Evolutionary conservation across 2,329 filamentous ascomycete genomes (phyloP).

Genomic region (Lomentospora prolificans): DNA sequence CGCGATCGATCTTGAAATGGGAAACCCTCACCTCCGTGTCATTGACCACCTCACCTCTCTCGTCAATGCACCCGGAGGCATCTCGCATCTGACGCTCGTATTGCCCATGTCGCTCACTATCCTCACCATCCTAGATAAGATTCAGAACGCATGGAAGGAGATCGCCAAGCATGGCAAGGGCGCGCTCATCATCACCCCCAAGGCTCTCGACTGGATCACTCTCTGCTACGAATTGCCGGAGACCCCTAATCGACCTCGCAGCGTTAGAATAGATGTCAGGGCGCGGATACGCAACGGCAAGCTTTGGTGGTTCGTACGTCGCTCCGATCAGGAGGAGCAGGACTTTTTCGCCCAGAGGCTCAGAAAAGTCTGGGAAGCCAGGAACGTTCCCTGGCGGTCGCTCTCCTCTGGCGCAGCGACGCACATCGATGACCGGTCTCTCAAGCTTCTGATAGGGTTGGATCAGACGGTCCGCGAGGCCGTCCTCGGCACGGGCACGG

Average conservation of each 20-base stretch:
- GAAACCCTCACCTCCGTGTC: conserved; percentile 59
- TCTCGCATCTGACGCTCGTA: conserved; percentile 40
- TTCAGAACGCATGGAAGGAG: conserved; percentile 46
- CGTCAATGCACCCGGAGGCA: conserved; percentile 45
- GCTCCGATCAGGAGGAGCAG: conserved; percentile 14
- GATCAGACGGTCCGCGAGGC: conserved; percentile 10
- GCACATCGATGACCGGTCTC: conserved; percentile 7
- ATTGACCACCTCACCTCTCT: conserved; percentile 47
- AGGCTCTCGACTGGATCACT: conserved; percentile 46
- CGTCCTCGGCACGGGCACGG: background rate
- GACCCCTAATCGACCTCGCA: conserved; percentile 17
- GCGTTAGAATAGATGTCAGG: conserved; percentile 42
- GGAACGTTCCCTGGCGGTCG: conserved; percentile 18
- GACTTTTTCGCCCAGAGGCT: conserved; percentile 8
- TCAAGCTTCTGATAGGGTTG: conserved; percentile 11
- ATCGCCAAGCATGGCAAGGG: conserved; percentile 32
- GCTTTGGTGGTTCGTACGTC: conserved; percentile 41
- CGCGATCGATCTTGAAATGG: conserved; percentile 46
- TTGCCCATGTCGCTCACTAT: conserved; percentile 54
- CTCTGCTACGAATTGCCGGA: conserved; percentile 40
- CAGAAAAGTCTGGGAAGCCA: conserved; percentile 19
- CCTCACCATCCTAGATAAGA: conserved; percentile 47
- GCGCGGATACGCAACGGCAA: conserved; percentile 30
- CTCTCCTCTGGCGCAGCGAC: conserved; percentile 15
- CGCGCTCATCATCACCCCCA: conserved; percentile 39